Evolutionary conservation across 73 alveolate genomes (phyloP).

Genomic region (Tetrahymena malaccensis): DNA sequence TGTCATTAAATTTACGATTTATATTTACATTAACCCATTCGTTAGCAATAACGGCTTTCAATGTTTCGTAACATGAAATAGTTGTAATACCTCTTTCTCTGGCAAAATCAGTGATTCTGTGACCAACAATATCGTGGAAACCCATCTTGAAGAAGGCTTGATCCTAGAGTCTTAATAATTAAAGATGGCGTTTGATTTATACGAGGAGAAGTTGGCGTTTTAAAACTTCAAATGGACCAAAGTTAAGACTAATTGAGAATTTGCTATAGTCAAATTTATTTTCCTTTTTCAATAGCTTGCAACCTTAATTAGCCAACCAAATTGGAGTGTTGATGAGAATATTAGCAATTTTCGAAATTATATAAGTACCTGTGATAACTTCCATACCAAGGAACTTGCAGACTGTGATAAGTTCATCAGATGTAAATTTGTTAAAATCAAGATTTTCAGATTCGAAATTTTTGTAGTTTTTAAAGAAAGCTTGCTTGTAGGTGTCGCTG

Average conservation of each 20-base stretch:
- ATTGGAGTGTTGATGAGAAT: conserved; percentile 23
- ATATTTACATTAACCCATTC: conserved; percentile 18
- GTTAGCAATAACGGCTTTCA: conserved; percentile 1
- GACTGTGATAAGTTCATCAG: conserved; percentile 32
- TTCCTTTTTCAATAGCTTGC: conserved; percentile 9
- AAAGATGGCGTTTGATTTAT: conserved; percentile 20
- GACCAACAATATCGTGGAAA: conserved; percentile 10
- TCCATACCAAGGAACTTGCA: conserved; percentile 42
- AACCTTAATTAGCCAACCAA: conserved; percentile 4
- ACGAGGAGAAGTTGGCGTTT: conserved; percentile 8
- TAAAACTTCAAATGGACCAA: conserved; percentile 21
- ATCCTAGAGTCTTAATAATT: conserved; percentile 2
- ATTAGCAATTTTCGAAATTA: conserved; percentile 10
- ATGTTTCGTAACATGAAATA: neutral
- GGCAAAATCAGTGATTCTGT: conserved; percentile 18
- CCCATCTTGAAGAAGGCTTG: conserved; percentile 28
- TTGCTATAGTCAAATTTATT: neutral
- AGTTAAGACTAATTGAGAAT: conserved; percentile 19
- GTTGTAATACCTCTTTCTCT: conserved; percentile 48
- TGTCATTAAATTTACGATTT: conserved; percentile 21
- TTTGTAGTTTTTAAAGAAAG: conserved; percentile 4
- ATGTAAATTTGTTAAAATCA: conserved; percentile 4
- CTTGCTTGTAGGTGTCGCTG: conserved; percentile 5
- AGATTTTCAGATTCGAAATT: neutral
- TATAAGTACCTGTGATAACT: conserved; percentile 37